Evolutionary conservation across 768 basidiomycete species (phyloP), one percentile per base, ranked within the genome.

Genomic region (Mrakia blollopis): DNA sequence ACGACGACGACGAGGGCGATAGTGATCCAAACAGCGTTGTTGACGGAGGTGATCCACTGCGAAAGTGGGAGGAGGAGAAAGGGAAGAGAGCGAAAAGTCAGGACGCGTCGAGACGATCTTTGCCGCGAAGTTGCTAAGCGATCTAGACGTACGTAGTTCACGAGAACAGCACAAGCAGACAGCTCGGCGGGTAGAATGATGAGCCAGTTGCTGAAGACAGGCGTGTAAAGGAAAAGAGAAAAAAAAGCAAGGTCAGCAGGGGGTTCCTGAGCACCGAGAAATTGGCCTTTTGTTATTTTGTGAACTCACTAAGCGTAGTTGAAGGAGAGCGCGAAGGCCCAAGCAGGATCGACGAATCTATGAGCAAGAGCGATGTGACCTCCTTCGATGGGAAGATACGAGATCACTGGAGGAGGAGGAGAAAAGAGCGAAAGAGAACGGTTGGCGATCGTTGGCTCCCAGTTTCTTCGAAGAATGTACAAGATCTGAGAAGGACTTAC

Each of bases 11-110:
- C 80, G 81, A 94, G 84, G 73, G 89, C 92, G 57, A 97, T 69
- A 0, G 88, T 84, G 61, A 97, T 90, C 92, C 92, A 97, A n/a
- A 86, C 90, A 0, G 92, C 90, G 79, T 91, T 88, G 79, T 85
- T 86, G 80, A 88, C 88, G 23, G 86, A 84, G 0, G 83, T 72
- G 73, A 84, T 80, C 82, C 83, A 82, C 57, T 57, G 57, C 7
- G 57, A n/a, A 11, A 57, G 39, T 41, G 39, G 54, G 23, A 57
- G 3, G 9, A 47, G 2, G 44, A 47, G 14, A 16, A 57, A n/a
- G 25, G n/a, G 21, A 11, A 41, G 39, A 41, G 39, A 41, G 39
- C 6, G 39, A 41, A 54, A 21, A 54, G 52, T 54, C 5, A 54
- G 52, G 52, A n/a, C 23, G 52, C 23, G 25, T 23, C 23, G 25